A percentile compares a stretch with the other conserved stretches of the same genome.
phyloP scores from a whole-genome alignment of 805 yeast genomes.

The Limtongia smithiae region DNA sequence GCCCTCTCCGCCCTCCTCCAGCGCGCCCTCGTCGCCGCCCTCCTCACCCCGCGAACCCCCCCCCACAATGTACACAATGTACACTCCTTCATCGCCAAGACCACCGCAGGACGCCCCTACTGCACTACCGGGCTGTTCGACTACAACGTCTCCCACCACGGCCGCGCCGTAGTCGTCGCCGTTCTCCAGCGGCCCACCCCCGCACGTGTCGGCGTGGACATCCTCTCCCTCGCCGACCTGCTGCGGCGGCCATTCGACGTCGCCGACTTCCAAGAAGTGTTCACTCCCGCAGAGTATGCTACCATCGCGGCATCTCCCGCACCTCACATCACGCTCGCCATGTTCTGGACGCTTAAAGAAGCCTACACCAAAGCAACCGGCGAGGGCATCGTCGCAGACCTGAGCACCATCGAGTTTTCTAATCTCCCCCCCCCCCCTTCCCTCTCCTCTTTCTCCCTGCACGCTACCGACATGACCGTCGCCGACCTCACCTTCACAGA shows the following conservation, averaged over 20 bases:
- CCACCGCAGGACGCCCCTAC: neutral
- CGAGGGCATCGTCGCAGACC: slow-evolving; percentile 48
- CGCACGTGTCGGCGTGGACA: slow-evolving; percentile 19
- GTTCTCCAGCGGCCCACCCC: slow-evolving; percentile 1
- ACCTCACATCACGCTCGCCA: slow-evolving; percentile 29
- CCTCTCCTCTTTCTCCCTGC: no score
- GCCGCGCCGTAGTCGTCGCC: slow-evolving; percentile 16
- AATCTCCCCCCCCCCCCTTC: slow-evolving; percentile 15
- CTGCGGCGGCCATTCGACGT: slow-evolving; percentile 1
- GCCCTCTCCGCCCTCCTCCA: slow-evolving; percentile 21
- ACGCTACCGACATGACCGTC: no score
- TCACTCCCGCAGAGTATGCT: slow-evolving; percentile 11
- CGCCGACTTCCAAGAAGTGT: slow-evolving; percentile 23
- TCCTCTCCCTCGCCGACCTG: slow-evolving; percentile 13
- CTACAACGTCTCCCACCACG: slow-evolving; percentile 26
- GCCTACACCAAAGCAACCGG: slow-evolving; percentile 68
- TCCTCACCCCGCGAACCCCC: slow-evolving; percentile 18
- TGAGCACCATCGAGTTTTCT: slow-evolving; percentile 36
- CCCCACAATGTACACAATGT: neutral
- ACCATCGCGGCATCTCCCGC: neutral
- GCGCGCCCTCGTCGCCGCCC: slow-evolving; percentile 8
- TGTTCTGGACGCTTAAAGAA: slow-evolving; percentile 78
- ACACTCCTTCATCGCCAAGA: neutral
- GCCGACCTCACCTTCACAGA: no score
- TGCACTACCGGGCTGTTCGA: slow-evolving; percentile 5